Base-by-base conservation (phyloP, 1,284 basidiomycete genomes). In the Abortiporus biennis region DNA sequence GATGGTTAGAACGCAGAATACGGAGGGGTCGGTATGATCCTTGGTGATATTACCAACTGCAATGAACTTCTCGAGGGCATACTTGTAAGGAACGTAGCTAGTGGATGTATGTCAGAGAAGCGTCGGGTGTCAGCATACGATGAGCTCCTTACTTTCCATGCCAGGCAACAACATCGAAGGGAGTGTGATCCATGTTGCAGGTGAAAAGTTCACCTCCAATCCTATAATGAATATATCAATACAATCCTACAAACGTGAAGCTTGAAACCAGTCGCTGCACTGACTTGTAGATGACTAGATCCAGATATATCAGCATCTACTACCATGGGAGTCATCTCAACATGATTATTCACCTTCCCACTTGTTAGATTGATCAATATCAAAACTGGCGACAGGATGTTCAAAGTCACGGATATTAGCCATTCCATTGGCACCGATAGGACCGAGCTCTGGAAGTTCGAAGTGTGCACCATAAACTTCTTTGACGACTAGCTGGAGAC, bases 121-220 rank as follows among this genome's bases (percentile, higher is more conserved):
- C n/a, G n/a, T n/a, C n/a, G n/a, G n/a, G n/a, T n/a, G n/a, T n/a
- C n/a, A n/a, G n/a, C n/a, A 6, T 12, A 19, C 25, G 25, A 6
- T n/a, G 30, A 13, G 9, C 6, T 3, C 61, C 74, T 44, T 54
- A 78, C 77, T 77, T 80, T 59, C 78, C 78, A 42, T 76, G 71
- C 74, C 76, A 84, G 0, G 80, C 80, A 31, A 85, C 82, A 17
- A 85, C 81, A 53, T 86, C 83, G 57, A 84, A 85, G 0, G 81
- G 80, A 1, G 80, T 80, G 54, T 84, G 79, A 32, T 78, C 69
- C 51, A 83, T 80, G 36, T 64, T 61, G 52, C 74, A 79, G 6
- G 61, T 56, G 54, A 76, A 79, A 12, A 80, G 59, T 54, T 76
- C 62, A 4, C 80, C 80, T 45, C 69, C 66, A 19, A 83, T 67